Evolutionary conservation across 257 asterid species (phyloP), one percentile per base, ranked within the genome.

Genomic region (Solanum chiquidenum): DNA sequence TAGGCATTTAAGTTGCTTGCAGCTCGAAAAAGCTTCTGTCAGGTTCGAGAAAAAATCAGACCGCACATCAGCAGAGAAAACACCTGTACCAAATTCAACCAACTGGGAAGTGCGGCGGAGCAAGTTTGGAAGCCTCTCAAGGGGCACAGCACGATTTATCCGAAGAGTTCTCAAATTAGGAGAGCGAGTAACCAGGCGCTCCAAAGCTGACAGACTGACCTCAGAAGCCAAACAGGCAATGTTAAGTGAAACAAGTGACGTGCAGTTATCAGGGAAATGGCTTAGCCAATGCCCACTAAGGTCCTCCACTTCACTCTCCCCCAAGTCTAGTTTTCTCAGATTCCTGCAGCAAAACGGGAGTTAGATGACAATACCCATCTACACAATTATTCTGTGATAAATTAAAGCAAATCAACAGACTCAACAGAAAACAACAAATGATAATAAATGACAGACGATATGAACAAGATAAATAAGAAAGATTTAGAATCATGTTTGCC

Each of bases 1-100:
- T 89, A 97, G 87, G 79, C 92, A 94, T 86, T 90, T 91, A 37
- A 97, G 96, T 72, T 93, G 92, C 92, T 96, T 96, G 89, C 99
- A 97, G 80, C 66, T 89, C 10, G 94, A 91, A 83, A 96, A 94
- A 68, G 98, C 98, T 62, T 94, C 96, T 16, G 93, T 83, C 73
- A 96, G 88, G 87, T 86, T 94, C 0, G 96, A 90, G 88, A 92
- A 93, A 37, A 92, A 87, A 87, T 95, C 95, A 0, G 91, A 74
- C 18, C 94, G 92, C 72, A 93, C 89, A 82, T 93, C 96, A 83
- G 95, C 94, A 55, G 94, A 89, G 90, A 87, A 94, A 29, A 92
- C 92, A 44, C 97, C 97, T 5, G 95, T 93, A 6, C 98, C 98
- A 9, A 95, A 90, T 88, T 95, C 95, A 20, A 92, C 94, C 90